Percentiles rank a stretch among this genome's conserved stretches.
Conservation (phyloP, 805 yeast species). For the Yarrowia sp. region DNA sequence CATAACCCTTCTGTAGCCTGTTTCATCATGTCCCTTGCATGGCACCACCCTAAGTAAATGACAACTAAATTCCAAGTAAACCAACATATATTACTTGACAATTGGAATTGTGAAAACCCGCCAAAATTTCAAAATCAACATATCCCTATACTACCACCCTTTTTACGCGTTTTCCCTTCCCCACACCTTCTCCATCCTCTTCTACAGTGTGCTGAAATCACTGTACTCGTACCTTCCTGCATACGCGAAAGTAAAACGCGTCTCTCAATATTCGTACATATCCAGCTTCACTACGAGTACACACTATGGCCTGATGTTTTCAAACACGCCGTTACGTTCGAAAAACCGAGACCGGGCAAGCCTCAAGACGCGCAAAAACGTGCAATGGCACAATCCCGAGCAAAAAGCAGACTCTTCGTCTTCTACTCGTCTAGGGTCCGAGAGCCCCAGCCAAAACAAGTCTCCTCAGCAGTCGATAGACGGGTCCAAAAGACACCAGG, state of each 20-base stretch:
- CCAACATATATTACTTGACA: too few relatives aligned
- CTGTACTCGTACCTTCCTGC: background rate
- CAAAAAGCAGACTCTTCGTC: too few relatives aligned
- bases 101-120: too few relatives aligned
- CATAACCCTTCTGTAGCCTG: too few relatives aligned
- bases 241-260: background rate
- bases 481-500: conserved; percentile 7
- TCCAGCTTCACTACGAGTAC: background rate
- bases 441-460: background rate
- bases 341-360: background rate
- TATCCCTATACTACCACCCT: too few relatives aligned
- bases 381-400: background rate
- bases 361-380: background rate
- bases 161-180: background rate
- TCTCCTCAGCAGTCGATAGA: background rate
- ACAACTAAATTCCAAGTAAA: too few relatives aligned
- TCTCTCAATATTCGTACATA: background rate
- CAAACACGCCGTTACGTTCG: conserved; percentile 7
- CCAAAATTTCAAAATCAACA: too few relatives aligned
- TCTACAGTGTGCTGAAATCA: background rate
- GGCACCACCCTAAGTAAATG: too few relatives aligned
- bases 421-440: too few relatives aligned
- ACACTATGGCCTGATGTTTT: background rate
- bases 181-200: background rate
- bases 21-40: too few relatives aligned